Percentiles rank a stretch among this genome's conserved stretches.
phyloP scores from a whole-genome alignment of 2,329 filamentous ascomycete species.

The Colletotrichum spinosum region DNA sequence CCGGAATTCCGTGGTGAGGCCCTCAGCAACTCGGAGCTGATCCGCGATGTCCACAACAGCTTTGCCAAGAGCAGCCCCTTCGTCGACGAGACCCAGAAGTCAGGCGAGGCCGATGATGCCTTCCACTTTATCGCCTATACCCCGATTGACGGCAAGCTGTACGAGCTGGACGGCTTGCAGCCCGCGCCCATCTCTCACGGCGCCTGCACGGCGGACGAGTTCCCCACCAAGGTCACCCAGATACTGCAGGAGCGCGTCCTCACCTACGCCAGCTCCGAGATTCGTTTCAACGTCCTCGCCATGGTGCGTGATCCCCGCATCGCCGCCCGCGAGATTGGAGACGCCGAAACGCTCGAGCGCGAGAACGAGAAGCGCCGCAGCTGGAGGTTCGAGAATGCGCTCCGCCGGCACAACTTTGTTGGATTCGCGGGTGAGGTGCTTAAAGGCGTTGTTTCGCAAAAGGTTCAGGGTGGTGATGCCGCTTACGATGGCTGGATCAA shows the following conservation, averaged over 20 bases:
- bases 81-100: conserved; percentile 85
- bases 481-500: conserved; percentile 81
- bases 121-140: conserved; percentile 99
- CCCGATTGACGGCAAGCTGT: conserved; percentile 80
- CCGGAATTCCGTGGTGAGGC: conserved; percentile 75
- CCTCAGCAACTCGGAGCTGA: conserved; percentile 72
- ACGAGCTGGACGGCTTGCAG: conserved; percentile 96
- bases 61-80: conserved; percentile 92
- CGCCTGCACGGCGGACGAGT: conserved; percentile 74
- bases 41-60: conserved; percentile 86
- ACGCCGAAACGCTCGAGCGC: conserved; percentile 79
- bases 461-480: conserved; percentile 72
- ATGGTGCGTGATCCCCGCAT: conserved; percentile 88
- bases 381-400: conserved; percentile 95
- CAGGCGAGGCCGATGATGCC: conserved; percentile 82
- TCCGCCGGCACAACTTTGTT: conserved; percentile 94
- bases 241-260: conserved; percentile 87
- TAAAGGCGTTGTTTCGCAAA: conserved; percentile 83
- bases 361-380: conserved; percentile 86
- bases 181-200: conserved; percentile 93
- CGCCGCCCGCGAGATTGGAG: conserved; percentile 83
- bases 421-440: conserved; percentile 92
- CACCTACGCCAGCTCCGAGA: conserved; percentile 87
- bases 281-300: conserved; percentile 94
- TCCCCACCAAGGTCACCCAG: conserved; percentile 84